Evolutionary conservation across 345 rosid genomes (phyloP).

Genomic region (Raphanus sativus): DNA sequence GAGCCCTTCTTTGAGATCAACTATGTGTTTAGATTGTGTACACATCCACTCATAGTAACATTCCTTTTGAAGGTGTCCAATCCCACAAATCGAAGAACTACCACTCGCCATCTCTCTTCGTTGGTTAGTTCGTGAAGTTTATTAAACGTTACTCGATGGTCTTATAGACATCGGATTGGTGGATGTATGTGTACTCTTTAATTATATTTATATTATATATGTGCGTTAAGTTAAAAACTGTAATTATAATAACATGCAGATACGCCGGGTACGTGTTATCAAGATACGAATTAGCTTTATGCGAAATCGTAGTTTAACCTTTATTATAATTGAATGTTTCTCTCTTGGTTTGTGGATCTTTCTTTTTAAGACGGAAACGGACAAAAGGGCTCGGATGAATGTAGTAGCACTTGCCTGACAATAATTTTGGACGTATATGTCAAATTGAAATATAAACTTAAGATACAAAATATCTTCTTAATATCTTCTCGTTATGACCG

Average conservation of each 20-base stretch:
- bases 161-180: slow-evolving; percentile 14
- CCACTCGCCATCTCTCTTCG: slow-evolving; percentile 12
- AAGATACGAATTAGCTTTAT: background rate
- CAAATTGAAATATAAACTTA: background rate
- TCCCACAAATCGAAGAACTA: slow-evolving; percentile 8
- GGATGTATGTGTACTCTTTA: background rate
- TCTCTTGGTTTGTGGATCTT: background rate
- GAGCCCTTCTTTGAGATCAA: slow-evolving; percentile 36
- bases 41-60: slow-evolving; percentile 39
- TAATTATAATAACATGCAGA: slow-evolving; percentile 20
- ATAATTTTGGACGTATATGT: background rate
- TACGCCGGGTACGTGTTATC: slow-evolving; percentile 20
- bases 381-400: background rate
- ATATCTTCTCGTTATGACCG: too few relatives aligned
- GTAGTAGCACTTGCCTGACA: background rate
- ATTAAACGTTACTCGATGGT: background rate
- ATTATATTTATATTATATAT: background rate
- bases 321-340: background rate
- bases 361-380: background rate
- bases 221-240: background rate
- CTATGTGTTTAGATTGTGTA: slow-evolving; percentile 25
- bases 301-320: background rate
- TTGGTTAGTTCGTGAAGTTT: slow-evolving; percentile 5
- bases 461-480: background rate
- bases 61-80: slow-evolving; percentile 11